These are phyloP conservation scores for Rhizopus stolonifer DNA, from an alignment of 371 early-diverging fungal species.

Conservation along the genomic window DNA sequence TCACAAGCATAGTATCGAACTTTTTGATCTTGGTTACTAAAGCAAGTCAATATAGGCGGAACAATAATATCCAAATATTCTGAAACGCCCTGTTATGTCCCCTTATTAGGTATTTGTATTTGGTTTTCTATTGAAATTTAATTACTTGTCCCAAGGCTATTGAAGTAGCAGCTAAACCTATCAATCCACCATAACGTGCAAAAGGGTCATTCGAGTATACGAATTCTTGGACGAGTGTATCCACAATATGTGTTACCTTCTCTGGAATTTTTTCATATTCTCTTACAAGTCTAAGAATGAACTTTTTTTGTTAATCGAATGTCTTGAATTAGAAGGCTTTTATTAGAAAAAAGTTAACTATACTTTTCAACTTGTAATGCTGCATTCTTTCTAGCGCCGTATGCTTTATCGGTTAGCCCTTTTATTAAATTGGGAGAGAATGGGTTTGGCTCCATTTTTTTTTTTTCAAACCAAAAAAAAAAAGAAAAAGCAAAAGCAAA, in stretches of 20 bases:
- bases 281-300: constrained; percentile 60
- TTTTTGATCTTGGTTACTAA: constrained; percentile 81
- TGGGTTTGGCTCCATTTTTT: constrained; percentile 27
- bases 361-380: constrained; percentile 88
- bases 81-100: constrained; percentile 54
- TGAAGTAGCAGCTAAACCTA: constrained; percentile 85
- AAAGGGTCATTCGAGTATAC: constrained; percentile 77
- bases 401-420: constrained; percentile 81
- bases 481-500: not conserved
- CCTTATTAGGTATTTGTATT: not conserved
- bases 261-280: constrained; percentile 61
- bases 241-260: constrained; percentile 64
- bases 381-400: constrained; percentile 87
- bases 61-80: constrained; percentile 74
- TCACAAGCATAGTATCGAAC: constrained; percentile 96
- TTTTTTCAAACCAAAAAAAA: not conserved
- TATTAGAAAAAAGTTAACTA: not conserved
- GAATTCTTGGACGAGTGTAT: constrained; percentile 76
- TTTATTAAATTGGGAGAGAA: constrained; percentile 39
- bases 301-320: not conserved
- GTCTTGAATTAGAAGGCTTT: not conserved
- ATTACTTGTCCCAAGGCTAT: constrained; percentile 80
- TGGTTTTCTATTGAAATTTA: not conserved
- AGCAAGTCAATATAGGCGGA: constrained; percentile 88
- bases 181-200: constrained; percentile 89